A percentile compares a stretch with the other conserved stretches of the same genome.
Conservation (phyloP, 352 stramenopile species). For the Phytophthora agathidicida region DNA sequence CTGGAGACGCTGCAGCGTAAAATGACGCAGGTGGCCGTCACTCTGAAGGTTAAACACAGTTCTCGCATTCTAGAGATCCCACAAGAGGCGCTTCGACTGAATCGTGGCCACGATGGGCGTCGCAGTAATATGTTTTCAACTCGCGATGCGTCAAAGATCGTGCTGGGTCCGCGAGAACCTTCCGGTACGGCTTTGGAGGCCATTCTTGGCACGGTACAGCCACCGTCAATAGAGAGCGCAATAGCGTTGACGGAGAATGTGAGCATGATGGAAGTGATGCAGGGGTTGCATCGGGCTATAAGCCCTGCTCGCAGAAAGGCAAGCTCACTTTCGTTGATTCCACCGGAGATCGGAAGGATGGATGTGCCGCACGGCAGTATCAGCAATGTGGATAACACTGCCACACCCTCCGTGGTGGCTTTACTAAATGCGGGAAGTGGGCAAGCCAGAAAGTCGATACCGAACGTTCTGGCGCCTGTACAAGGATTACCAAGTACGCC, state of each 20-base stretch:
- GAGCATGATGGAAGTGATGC: constrained; percentile 41
- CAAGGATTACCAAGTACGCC: not conserved
- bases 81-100: constrained; percentile 28
- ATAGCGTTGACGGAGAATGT: constrained; percentile 51
- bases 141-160: constrained; percentile 57
- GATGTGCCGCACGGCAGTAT: not conserved
- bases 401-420: not conserved
- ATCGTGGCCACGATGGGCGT: constrained; percentile 25
- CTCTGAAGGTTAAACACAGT: constrained; percentile 59
- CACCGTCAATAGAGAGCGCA: constrained; percentile 55
- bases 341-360: constrained; percentile 16
- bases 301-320: constrained; percentile 24
- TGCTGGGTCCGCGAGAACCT: constrained; percentile 57
- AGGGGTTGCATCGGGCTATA: constrained; percentile 34
- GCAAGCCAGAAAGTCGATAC: constrained; percentile 2
- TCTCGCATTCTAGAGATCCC: constrained; percentile 31
- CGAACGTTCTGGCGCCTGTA: not conserved
- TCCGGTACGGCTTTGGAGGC: constrained; percentile 49
- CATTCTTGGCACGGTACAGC: constrained; percentile 55
- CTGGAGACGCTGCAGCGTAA: constrained; percentile 70
- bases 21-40: constrained; percentile 67
- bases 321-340: constrained; percentile 10
- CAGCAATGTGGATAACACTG: too few relatives aligned
- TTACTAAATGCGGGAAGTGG: not conserved
- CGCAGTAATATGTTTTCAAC: constrained; percentile 66